A percentile compares a stretch with the other conserved stretches of the same genome.
These are phyloP conservation scores for Rickenella mellea DNA, from an alignment of 768 basidiomycete species.

Conservation along the genomic window DNA sequence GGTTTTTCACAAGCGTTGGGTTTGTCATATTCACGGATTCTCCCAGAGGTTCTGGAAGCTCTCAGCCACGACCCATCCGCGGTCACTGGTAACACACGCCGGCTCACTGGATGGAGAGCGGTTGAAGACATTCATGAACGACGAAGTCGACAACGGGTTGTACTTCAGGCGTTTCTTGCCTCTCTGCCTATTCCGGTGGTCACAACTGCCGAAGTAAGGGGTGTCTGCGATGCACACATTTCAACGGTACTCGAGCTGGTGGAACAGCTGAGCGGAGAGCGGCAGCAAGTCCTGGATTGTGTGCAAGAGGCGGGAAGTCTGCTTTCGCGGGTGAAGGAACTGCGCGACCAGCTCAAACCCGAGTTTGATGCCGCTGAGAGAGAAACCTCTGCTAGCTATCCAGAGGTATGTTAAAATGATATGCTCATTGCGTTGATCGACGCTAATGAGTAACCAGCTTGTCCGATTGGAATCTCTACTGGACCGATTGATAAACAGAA, in stretches of 20 bases:
- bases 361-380: conserved; percentile 57
- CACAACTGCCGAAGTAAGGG: conserved; percentile 20
- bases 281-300: conserved; percentile 32
- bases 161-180: conserved; percentile 13
- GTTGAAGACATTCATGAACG: conserved; percentile 70
- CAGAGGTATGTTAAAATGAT: conserved; percentile 53
- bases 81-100: conserved; percentile 57
- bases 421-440: neutral
- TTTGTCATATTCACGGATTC: conserved; percentile 37
- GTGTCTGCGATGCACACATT: conserved; percentile 45
- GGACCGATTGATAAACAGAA: neutral
- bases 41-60: conserved; percentile 62
- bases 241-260: conserved; percentile 38
- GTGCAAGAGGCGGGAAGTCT: conserved; percentile 39
- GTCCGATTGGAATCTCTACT: neutral
- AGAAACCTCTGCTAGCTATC: conserved; percentile 68
- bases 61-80: conserved; percentile 71
- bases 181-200: conserved; percentile 2
- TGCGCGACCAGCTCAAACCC: conserved; percentile 48
- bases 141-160: conserved; percentile 48
- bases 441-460: neutral
- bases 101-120: conserved; percentile 55
- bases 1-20: conserved; percentile 39
- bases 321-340: conserved; percentile 42
- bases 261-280: conserved; percentile 38